Evolutionary conservation across 2,329 filamentous ascomycete species (phyloP).

Genomic region (Ilyonectria robusta): DNA sequence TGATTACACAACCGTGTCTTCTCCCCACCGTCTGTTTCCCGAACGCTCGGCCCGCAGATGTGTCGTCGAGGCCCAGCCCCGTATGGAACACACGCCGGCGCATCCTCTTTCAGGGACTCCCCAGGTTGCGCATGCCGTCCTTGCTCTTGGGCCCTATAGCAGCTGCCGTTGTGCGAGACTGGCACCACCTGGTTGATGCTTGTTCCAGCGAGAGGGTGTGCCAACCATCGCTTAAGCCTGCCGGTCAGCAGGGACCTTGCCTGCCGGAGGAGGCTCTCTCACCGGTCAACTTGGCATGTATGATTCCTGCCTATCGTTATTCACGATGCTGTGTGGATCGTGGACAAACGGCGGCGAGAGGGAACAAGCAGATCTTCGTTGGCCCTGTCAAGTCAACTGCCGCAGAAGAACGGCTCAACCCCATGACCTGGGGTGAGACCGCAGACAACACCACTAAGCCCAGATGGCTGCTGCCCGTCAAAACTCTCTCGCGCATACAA

Average conservation of each 20-base stretch:
- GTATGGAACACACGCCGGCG: not conserved
- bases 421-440: slow-evolving; percentile 5
- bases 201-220: slow-evolving; percentile 30
- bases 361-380: slow-evolving; percentile 21
- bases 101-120: slow-evolving; percentile 11
- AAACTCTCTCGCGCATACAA: slow-evolving; percentile 27
- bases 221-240: slow-evolving; percentile 20
- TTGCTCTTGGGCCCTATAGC: slow-evolving; percentile 12
- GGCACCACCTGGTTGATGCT: slow-evolving; percentile 35
- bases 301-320: slow-evolving; percentile 37
- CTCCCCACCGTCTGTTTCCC: slow-evolving; percentile 17
- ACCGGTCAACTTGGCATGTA: slow-evolving; percentile 43
- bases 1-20: slow-evolving; percentile 15
- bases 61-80: slow-evolving; percentile 22
- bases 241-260: slow-evolving; percentile 38
- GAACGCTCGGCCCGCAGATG: slow-evolving; percentile 32
- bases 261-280: slow-evolving; percentile 32
- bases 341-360: slow-evolving; percentile 12
- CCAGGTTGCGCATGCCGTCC: slow-evolving; percentile 17
- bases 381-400: slow-evolving; percentile 27
- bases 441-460: slow-evolving; percentile 15
- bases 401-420: not conserved
- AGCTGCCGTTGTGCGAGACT: slow-evolving; percentile 19
- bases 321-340: slow-evolving; percentile 33
- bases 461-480: slow-evolving; percentile 23